A percentile compares a stretch with the other conserved stretches of the same genome.
Conservation (phyloP, 306 rosid species). For the Trifolium subterraneum region DNA sequence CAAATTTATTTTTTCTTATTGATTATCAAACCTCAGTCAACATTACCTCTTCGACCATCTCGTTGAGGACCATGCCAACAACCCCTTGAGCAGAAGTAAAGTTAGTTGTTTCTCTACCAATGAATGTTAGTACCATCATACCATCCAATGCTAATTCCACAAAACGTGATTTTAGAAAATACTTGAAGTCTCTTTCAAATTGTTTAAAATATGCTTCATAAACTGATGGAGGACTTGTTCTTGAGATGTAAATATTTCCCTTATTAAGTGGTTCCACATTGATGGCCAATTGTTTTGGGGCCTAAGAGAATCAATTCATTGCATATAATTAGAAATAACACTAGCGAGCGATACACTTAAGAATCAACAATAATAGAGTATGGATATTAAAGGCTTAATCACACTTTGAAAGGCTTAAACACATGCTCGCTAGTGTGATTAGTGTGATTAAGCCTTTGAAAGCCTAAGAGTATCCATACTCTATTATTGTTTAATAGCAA, state of each 20-base stretch:
- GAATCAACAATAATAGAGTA: too few species aligned
- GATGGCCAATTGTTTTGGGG: background rate
- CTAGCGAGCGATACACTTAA: too few species aligned
- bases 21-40: background rate
- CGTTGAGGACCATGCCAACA: slow-evolving; percentile 45
- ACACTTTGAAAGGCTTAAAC: too few species aligned
- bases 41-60: slow-evolving; percentile 57
- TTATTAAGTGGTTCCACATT: background rate
- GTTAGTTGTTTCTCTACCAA: background rate
- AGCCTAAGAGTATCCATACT: too few species aligned
- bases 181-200: background rate
- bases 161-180: background rate
- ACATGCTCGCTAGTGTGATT: too few species aligned
- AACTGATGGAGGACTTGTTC: background rate
- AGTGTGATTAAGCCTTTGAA: too few species aligned
- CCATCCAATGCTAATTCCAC: background rate
- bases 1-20: background rate
- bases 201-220: background rate
- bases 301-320: too few species aligned
- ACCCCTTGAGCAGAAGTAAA: slow-evolving; percentile 1
- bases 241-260: background rate
- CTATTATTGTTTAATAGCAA: too few species aligned
- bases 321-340: too few species aligned
- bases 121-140: background rate
- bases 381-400: too few species aligned